A percentile compares a stretch with the other conserved stretches of the same genome.
These are phyloP conservation scores for Plasmodium inui DNA, from an alignment of 169 alveolate species.

Conservation along the genomic window DNA sequence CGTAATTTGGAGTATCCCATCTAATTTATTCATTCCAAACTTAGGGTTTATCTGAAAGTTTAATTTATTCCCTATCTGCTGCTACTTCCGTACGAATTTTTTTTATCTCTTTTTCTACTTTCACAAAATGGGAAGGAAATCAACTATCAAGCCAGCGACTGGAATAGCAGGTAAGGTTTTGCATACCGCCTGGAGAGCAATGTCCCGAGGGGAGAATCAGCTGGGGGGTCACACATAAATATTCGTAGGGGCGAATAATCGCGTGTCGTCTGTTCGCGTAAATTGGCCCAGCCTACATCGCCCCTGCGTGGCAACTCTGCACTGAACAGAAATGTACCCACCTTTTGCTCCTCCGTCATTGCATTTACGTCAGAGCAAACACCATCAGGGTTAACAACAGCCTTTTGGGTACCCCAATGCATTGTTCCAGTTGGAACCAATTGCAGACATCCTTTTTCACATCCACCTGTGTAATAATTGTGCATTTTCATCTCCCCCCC, in stretches of 20 bases:
- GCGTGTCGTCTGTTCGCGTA: neutral
- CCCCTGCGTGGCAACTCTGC: neutral
- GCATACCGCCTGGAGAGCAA: neutral
- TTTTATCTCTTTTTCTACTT: constrained; percentile 4
- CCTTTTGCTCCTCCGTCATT: neutral
- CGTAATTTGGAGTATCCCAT: neutral
- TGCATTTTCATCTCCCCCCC: neutral
- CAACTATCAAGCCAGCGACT: constrained; percentile 54
- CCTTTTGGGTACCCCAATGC: neutral
- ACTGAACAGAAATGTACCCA: neutral
- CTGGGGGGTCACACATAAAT: neutral
- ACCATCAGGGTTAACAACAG: neutral
- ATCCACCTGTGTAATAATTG: neutral
- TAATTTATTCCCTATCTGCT: neutral
- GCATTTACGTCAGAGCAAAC: neutral
- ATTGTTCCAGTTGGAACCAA: neutral
- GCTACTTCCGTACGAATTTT: neutral
- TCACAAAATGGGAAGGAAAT: constrained; percentile 67
- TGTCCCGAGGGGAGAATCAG: neutral
- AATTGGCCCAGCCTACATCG: neutral
- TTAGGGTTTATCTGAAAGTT: neutral
- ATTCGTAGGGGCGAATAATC: neutral
- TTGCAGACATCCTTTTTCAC: neutral
- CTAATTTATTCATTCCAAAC: neutral
- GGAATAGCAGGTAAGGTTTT: constrained; percentile 75